These are phyloP conservation scores for Dactylellina cionopaga DNA, from an alignment of 2,329 filamentous ascomycete species.

Conservation along the genomic window DNA sequence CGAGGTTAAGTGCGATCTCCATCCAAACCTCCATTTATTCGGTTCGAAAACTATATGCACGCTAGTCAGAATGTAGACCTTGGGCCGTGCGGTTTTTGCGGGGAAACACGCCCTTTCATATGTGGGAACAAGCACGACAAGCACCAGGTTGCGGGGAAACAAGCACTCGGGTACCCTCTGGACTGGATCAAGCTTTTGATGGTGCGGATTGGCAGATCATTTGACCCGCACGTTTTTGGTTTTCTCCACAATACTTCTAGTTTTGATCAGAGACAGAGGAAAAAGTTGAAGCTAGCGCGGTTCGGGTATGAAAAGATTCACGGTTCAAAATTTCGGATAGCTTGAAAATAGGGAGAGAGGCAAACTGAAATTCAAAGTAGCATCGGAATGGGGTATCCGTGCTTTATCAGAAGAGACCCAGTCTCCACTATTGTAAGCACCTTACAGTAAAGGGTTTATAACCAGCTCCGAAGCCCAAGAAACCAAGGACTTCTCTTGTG, in stretches of 20 bases:
- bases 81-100: conserved; percentile 1
- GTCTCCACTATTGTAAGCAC: background rate
- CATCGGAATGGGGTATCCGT: too few relatives aligned
- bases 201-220: background rate
- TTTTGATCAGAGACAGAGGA: background rate
- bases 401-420: background rate
- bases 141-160: background rate
- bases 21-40: too few relatives aligned
- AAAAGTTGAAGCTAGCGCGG: background rate
- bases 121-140: too few relatives aligned
- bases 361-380: conserved; percentile 5
- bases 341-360: background rate
- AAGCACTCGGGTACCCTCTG: background rate
- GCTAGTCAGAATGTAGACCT: background rate
- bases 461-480: background rate
- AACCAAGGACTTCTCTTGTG: background rate
- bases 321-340: conserved; percentile 12
- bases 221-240: background rate
- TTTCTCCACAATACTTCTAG: background rate
- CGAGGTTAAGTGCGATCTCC: background rate
- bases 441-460: background rate
- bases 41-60: background rate
- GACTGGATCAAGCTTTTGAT: conserved; percentile 2
- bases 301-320: background rate
- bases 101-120: background rate